Evolutionary conservation across 2,329 filamentous ascomycete genomes (phyloP), one percentile per base, ranked within the genome.

Genomic region (Calcarisporium arbuscula): DNA sequence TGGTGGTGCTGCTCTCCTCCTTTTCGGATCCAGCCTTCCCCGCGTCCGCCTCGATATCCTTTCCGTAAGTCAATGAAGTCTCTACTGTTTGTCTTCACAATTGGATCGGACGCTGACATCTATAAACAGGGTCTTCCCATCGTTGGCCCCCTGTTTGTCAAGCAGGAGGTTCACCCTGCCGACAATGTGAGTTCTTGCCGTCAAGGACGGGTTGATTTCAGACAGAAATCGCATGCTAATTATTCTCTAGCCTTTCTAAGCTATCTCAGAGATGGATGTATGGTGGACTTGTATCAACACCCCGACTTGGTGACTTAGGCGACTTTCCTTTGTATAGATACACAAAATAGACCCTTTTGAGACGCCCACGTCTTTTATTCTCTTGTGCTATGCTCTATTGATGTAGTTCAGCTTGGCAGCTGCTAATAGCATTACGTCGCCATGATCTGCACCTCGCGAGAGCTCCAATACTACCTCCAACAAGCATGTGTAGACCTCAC

Each of bases 1-100:
- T 39, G 73, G 71, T 41, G 68, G 68, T 48, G 66, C 77, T 44
- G 73, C 63, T 44, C 62, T 77, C 43, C 67, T 80, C 48, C 76
- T 73, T 67, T 77, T 65, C 55, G 65, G 72, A 45, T 79, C 75
- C 26, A 77, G 77, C 47, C 70, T 82, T 31, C 78, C 78, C 45
- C 68, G 66, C 55, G 63, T 82, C 45, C 64, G 75, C 57, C 54
- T 53, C 30, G 78, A 82, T 49, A 64, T 82, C 44, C 68, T 82
- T 44, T 60, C 67, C 56, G 74, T 77, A 61, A 38, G 64, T 32
- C 19, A 15, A 11, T n/a, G n/a, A n/a, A 12, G n/a, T n/a, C n/a
- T n/a, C n/a, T n/a, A n/a, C n/a, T n/a, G n/a, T n/a, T n/a, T n/a
- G n/a, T n/a, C n/a, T n/a, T n/a, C n/a, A n/a, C n/a, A n/a, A 14